A percentile compares a stretch with the other conserved stretches of the same genome.
phyloP scores from a whole-genome alignment of 208 protist genomes.

The Entamoeba histolytica region DNA sequence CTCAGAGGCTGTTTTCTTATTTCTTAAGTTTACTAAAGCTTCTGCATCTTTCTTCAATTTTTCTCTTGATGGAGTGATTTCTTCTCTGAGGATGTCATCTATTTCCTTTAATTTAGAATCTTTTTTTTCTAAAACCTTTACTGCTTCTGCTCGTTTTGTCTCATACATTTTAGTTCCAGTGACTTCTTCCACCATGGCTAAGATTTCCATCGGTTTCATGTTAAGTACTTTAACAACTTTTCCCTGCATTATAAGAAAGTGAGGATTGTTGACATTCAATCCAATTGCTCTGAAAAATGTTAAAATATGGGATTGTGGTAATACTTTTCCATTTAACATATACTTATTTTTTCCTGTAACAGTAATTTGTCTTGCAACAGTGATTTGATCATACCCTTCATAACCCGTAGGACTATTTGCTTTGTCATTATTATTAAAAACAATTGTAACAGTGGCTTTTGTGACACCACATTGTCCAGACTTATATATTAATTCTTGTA shows the following conservation, averaged over 20 bases:
- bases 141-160: constrained; percentile 70
- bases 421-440: constrained; percentile 90
- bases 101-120: constrained; percentile 92
- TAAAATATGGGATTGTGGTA: constrained; percentile 76
- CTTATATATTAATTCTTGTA: constrained; percentile 96
- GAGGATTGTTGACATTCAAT: constrained; percentile 98
- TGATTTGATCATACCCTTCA: constrained; percentile 76
- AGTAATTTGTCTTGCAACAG: constrained; percentile 65
- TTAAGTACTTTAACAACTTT: constrained; percentile 89
- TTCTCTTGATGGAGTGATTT: constrained; percentile 60
- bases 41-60: constrained; percentile 45
- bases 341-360: constrained; percentile 75
- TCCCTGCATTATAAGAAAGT: constrained; percentile 99
- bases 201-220: constrained; percentile 94
- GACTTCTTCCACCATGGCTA: constrained; percentile 93
- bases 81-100: constrained; percentile 51
- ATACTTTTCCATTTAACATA: constrained; percentile 89
- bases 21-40: constrained; percentile 7
- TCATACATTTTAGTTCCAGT: constrained; percentile 97
- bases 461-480: constrained; percentile 92
- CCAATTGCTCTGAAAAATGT: constrained; percentile 97
- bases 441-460: constrained; percentile 90
- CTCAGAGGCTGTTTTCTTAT: constrained; percentile 33
- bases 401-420: constrained; percentile 77
- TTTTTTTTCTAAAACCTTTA: constrained; percentile 89